Evolutionary conservation across 1,284 basidiomycete species (phyloP), one percentile per base, ranked within the genome.

Genomic region (Schizophyllum commune): DNA sequence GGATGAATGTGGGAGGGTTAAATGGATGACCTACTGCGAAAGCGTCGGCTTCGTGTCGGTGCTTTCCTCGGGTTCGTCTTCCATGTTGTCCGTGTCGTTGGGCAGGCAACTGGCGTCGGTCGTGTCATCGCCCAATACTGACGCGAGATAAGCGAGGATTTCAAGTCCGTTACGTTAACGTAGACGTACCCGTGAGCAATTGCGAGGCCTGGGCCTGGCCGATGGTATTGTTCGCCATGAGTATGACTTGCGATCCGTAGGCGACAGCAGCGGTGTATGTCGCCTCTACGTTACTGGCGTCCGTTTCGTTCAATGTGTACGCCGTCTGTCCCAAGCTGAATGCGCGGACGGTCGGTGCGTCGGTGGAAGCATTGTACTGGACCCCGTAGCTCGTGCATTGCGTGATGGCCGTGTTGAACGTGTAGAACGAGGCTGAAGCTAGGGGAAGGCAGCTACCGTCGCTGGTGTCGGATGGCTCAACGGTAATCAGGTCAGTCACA

Each of bases 341-440:
- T 6, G 13, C 34, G 13, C 34, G 34, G 13, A 39, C 7, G 7
- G 67, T 66, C 13, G 70, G 61, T 32, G 75, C 68, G n/a, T 68
- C 61, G 4, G 70, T 65, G 0, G 34, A 39, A 6, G 74, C 66
- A 61, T 81, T 72, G 68, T 77, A 84, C 3, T 65, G 66, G 34
- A 88, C 70, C 17, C 72, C 71, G 67, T 86, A 81, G 4, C 75
- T 68, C 64, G 78, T 72, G 71, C 84, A 86, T 68, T 86, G 83
- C 1, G 72, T 69, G n/a, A 81, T 65, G 5, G 65, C 65, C 4
- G 63, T 65, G 7, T 59, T 59, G 54, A 69, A 72, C 17, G 61
- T 66, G 62, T 66, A 70, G 80, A 68, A 61, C 62, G 60, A 60
- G 68, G 68, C 52, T 60, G 61, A 61, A 58, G 34, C 33, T 57